A percentile compares a stretch with the other conserved stretches of the same genome.
phyloP scores from a whole-genome alignment of 305 asterid genomes.

The Solanum aculeatissimum region DNA sequence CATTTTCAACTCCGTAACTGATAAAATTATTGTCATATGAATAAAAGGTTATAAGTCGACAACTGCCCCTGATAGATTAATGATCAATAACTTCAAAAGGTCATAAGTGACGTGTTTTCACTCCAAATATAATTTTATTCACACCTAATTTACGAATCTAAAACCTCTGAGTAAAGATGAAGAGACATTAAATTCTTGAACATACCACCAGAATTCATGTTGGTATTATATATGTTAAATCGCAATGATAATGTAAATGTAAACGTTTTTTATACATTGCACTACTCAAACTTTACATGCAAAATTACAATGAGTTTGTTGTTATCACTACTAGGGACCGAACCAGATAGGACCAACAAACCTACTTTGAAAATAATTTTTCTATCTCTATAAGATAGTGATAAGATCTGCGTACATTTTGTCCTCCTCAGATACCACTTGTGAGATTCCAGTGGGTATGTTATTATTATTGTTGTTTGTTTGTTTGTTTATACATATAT shows the following conservation, averaged over 20 bases:
- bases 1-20: neutral
- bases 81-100: neutral
- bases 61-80: neutral
- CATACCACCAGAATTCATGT: neutral
- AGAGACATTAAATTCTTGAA: neutral
- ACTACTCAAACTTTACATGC: neutral
- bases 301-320: neutral
- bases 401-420: too few species aligned
- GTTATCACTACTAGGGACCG: neutral
- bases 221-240: neutral
- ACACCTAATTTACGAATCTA: rapidly evolving
- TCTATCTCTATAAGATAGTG: too few species aligned
- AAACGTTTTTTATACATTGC: neutral
- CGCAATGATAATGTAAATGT: neutral
- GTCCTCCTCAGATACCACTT: too few species aligned
- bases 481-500: too few species aligned
- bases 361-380: too few species aligned
- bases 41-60: neutral
- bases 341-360: neutral
- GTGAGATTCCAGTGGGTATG: too few species aligned
- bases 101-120: neutral
- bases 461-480: too few species aligned
- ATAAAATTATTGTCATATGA: neutral
- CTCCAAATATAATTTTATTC: neutral
- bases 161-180: neutral